phyloP scores from a whole-genome alignment of 768 basidiomycete genomes.

The Lactifluus echinatus region DNA sequence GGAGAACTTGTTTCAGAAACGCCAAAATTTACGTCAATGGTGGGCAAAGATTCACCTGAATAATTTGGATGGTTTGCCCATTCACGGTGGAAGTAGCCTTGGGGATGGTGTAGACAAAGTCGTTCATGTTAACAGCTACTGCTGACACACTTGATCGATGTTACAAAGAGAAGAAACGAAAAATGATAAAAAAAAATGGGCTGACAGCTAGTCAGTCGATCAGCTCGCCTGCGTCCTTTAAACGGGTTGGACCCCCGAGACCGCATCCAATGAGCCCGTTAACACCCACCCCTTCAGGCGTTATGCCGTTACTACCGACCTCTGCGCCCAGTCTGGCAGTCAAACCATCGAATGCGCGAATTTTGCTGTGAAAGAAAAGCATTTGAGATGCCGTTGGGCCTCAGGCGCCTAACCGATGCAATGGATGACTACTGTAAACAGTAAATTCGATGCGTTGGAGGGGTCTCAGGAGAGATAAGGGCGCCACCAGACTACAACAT shows the following conservation, averaged over 20 bases:
- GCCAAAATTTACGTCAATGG: not conserved
- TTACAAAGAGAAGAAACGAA: not conserved
- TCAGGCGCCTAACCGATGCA: too few relatives aligned
- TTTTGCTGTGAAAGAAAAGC: not conserved
- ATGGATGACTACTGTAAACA: too few relatives aligned
- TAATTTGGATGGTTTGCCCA: slow-evolving; percentile 2
- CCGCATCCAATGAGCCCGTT: not conserved
- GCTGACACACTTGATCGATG: not conserved
- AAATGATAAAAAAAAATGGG: not conserved
- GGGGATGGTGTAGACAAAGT: slow-evolving; percentile 4
- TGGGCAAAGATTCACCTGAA: not conserved
- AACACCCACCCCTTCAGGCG: not conserved
- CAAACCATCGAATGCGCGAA: not conserved
- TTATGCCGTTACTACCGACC: not conserved
- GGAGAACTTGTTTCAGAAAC: not conserved
- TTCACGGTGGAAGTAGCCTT: slow-evolving; percentile 1
- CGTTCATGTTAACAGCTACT: not conserved
- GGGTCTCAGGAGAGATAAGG: too few relatives aligned
- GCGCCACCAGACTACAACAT: too few relatives aligned
- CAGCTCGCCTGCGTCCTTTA: not conserved
- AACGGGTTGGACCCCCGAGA: not conserved
- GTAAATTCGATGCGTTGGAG: too few relatives aligned
- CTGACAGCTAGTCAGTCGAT: not conserved
- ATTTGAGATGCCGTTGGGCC: too few relatives aligned
- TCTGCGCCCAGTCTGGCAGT: not conserved